phyloP scores from a whole-genome alignment of 139 green algal genomes.

The Chara braunii region DNA sequence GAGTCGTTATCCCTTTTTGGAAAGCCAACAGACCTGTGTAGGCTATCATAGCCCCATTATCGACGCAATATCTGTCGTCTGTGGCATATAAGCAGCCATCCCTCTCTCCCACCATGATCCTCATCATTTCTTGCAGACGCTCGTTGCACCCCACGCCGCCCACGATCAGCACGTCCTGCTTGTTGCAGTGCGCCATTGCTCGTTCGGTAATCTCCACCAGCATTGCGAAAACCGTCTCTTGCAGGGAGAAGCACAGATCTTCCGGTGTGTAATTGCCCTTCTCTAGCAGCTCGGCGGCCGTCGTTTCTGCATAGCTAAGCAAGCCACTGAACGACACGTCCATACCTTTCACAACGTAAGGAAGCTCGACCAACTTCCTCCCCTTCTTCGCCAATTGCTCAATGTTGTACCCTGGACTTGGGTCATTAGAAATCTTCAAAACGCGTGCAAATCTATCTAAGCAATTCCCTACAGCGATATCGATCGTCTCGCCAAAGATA shows the following conservation, averaged over 20 bases:
- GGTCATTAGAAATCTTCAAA: conserved; percentile 51
- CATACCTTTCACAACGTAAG: conserved; percentile 91
- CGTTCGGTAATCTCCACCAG: conserved; percentile 89
- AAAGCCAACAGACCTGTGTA: conserved; percentile 75
- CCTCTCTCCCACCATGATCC: conserved; percentile 53
- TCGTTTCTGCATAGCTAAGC: conserved; percentile 59
- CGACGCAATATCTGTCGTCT: conserved; percentile 78
- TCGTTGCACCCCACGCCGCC: conserved; percentile 86
- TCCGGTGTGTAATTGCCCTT: conserved; percentile 56
- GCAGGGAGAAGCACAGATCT: conserved; percentile 82
- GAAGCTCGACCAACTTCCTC: conserved; percentile 66
- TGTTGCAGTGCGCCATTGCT: conserved; percentile 76
- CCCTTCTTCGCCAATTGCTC: conserved; percentile 81
- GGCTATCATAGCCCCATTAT: conserved; percentile 93
- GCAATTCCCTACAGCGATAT: conserved; percentile 86
- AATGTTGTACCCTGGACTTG: conserved; percentile 83
- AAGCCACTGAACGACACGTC: conserved; percentile 85
- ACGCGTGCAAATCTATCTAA: conserved; percentile 80
- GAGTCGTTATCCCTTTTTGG: conserved; percentile 38
- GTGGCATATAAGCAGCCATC: conserved; percentile 60
- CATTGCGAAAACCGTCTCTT: conserved; percentile 90
- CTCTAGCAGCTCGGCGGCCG: conserved; percentile 11
- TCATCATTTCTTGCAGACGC: conserved; percentile 78
- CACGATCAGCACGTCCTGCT: conserved; percentile 75
- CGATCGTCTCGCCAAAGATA: conserved; percentile 93